Evolutionary conservation across 345 rosid genomes (phyloP).

Genomic region (Conringia planisiliqua): DNA sequence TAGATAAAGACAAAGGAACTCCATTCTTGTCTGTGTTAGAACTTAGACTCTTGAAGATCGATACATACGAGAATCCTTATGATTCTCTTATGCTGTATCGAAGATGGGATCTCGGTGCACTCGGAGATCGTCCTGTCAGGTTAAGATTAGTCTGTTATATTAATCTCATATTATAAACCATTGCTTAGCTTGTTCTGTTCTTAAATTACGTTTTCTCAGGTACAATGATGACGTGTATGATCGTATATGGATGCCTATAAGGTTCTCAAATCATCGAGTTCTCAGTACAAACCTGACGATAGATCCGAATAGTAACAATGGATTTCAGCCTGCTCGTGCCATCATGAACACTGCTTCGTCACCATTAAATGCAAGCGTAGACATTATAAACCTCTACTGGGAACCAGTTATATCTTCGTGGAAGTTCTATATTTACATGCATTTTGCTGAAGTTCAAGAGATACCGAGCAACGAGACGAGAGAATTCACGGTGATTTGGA

Average conservation of each 20-base stretch:
- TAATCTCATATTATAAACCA: not conserved
- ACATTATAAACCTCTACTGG: not conserved
- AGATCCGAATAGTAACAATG: not conserved
- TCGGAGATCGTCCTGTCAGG: not conserved
- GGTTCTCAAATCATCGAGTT: not conserved
- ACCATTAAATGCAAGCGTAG: not conserved
- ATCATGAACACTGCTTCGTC: conserved; percentile 35
- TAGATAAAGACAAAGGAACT: conserved; percentile 36
- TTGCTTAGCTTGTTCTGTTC: not conserved
- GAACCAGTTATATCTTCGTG: not conserved
- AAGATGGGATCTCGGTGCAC: conserved; percentile 4
- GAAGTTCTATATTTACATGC: conserved; percentile 31
- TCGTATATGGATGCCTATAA: conserved; percentile 20
- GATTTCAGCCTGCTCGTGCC: conserved; percentile 19
- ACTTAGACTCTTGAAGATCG: conserved; percentile 33
- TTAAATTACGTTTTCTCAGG: not conserved
- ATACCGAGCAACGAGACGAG: conserved; percentile 27
- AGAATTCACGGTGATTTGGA: conserved; percentile 15
- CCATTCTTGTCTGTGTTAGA: conserved; percentile 54
- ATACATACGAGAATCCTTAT: conserved; percentile 10
- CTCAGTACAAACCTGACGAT: not conserved
- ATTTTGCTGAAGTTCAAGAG: conserved; percentile 38
- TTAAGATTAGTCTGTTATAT: not conserved
- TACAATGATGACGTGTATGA: conserved; percentile 28
- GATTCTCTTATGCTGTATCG: not conserved